Percentiles rank a stretch among this genome's conserved stretches.
Evolutionary conservation across 2,329 filamentous ascomycete species (phyloP).

Genomic region (Acrodontium crateriforme): DNA sequence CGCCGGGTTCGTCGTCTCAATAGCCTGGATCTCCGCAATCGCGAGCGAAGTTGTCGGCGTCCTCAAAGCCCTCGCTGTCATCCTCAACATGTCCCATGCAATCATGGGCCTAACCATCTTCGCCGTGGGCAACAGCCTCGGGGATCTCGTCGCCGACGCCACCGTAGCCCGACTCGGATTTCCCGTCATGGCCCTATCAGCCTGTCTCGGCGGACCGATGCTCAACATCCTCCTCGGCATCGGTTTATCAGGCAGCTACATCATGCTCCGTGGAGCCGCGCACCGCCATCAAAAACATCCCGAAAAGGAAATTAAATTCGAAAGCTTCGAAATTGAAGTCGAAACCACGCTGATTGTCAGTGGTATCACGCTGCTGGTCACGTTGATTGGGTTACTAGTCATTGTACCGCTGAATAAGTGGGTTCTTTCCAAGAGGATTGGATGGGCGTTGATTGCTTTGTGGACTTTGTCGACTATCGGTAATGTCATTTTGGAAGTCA

Average conservation of each 20-base stretch:
- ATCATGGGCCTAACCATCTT: slow-evolving; percentile 92
- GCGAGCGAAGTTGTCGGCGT: slow-evolving; percentile 92
- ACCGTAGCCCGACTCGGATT: slow-evolving; percentile 88
- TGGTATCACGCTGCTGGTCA: slow-evolving; percentile 68
- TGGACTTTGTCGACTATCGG: slow-evolving; percentile 69
- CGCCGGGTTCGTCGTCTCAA: slow-evolving; percentile 77
- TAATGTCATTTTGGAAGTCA: slow-evolving; percentile 69
- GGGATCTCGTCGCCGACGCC: slow-evolving; percentile 86
- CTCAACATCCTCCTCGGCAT: slow-evolving; percentile 92
- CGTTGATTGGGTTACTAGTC: slow-evolving; percentile 63
- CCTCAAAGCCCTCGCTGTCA: slow-evolving; percentile 82
- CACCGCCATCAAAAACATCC: slow-evolving; percentile 55
- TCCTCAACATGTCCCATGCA: slow-evolving; percentile 85
- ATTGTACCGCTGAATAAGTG: slow-evolving; percentile 75
- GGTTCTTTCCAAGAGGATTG: slow-evolving; percentile 71
- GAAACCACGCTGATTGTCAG: slow-evolving; percentile 75
- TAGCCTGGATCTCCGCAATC: slow-evolving; percentile 93
- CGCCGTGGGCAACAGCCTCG: slow-evolving; percentile 87
- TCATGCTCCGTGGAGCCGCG: slow-evolving; percentile 61
- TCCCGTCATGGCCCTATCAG: slow-evolving; percentile 88
- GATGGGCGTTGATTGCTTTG: slow-evolving; percentile 62
- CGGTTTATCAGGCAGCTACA: slow-evolving; percentile 78
- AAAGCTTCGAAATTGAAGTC: slow-evolving; percentile 71
- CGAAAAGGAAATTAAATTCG: slow-evolving; percentile 48
- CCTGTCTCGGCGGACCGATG: slow-evolving; percentile 97